Base-by-base conservation (phyloP, 495 filamentous ascomycete species). In the Annulohypoxylon bovei region DNA sequence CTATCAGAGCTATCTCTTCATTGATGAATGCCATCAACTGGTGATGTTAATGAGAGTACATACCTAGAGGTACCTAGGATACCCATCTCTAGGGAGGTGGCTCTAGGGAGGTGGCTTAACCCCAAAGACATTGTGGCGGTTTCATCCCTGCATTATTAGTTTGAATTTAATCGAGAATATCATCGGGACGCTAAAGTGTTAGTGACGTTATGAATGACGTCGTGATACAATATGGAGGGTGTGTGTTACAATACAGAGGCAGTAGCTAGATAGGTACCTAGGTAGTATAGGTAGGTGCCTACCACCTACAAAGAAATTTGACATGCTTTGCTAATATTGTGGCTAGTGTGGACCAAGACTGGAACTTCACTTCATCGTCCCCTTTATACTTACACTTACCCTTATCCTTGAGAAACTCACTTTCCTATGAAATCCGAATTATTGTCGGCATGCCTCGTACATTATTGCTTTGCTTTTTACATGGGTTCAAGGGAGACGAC, bases 401-500 rank as follows among this genome's bases (percentile, higher is more conserved):
- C 14, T 0, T 4, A 32, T 18, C 5, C 11, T 3, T 42, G 3
- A 42, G 8, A 12, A 6, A 42, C 27, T 25, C 32, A 53, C 27
- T 22, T 47, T 44, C 23, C 25, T 30, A 14, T 23, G 27, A 56
- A 47, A 6, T 9, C 25, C 18, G 18, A 35, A 18, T 14, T 6
- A 39, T 1, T 4, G 33, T 56, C 12, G 75, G 71, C 32, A 93
- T 91, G 90, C 88, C 89, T 77, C 94, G 91, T 69, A 96, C 92
- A 12, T 79, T 98, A 7, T 81, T 98, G 0, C 84, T 98, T 11
- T 93, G 92, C 75, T 97, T 97, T 80, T 90, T 98, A 44, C 95
- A 98, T 74, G 95, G 95, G 11, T 98, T 98, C 84, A 97, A 97
- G 93, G 95, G 95, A 27, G 88, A 86, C 66, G 93, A 97, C 75